Evolutionary conservation across 1,284 basidiomycete genomes (phyloP), one percentile per base, ranked within the genome.

Genomic region (Leccinum cinnamomeum): DNA sequence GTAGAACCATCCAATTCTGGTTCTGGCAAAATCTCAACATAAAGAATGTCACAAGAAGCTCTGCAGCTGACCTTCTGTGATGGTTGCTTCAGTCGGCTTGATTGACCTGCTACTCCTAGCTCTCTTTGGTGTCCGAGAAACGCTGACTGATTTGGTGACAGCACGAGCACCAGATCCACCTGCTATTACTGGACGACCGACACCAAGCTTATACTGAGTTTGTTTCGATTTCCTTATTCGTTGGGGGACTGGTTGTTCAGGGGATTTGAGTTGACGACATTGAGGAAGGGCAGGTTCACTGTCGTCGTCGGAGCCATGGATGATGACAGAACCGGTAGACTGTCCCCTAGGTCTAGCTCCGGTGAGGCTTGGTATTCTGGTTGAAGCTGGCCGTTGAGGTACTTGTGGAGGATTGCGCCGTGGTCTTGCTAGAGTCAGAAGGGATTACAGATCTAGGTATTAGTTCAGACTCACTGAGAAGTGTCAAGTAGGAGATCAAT

Each of bases 401-500:
- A 69, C 69, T 55, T 76, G 67, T 44, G 67, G 59, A 53, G 69
- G 69, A 46, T 72, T 72, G 12, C 58, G 62, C 8, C 72, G 70
- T n/a, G 74, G 73, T 59, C 75, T 67, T 30, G 50, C 50, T 37
- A 56, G 64, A 63, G 68, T 65, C 23, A 67, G 35, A 64, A 44
- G 50, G 62, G 44, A 44, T 58, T 51, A 58, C 7, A 14, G 44
- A 56, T 51, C 57, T 57, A 55, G 23, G 51, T 28, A 25, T 20
- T 11, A 51, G 48, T 11, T 23, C 20, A 20, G 25, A 46, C 79
- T 65, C 67, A 85, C 80, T 81, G 79, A 2, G 74, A 73, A 61
- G 84, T 79, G 67, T 87, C 83, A 12, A 90, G 76, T 14, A 91
- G 77, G n/a, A 89, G 78, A 69, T 91, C 86, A 69, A 92, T 90